Base-by-base conservation (phyloP, 2,329 filamentous ascomycete genomes). In the Pochonia chlamydosporia region DNA sequence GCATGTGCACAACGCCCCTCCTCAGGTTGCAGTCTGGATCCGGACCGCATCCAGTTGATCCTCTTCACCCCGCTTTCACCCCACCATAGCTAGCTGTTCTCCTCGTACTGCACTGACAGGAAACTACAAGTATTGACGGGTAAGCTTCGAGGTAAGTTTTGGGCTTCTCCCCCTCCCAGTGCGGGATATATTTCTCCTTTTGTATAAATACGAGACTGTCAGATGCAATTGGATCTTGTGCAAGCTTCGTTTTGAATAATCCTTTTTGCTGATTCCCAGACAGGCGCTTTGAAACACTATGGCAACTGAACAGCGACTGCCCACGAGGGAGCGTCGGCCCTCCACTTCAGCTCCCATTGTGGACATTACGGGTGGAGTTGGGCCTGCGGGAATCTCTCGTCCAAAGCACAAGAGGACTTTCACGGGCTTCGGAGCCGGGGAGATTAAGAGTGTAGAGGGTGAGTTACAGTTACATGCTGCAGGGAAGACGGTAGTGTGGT, bases 351-450 rank as follows among this genome's bases (percentile, higher is more conserved):
- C 88, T 57, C 91, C 91, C 40, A 84, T 96, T 57, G 81, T 87
- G 54, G 89, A 96, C 63, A 84, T 97, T 52, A 78, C 88, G 66
- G 91, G 90, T 54, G 85, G 88, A 16, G 82, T 96, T 48, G 86
- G 86, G n/a, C 89, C 90, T 35, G 85, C 84, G 36, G 92, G 95
- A 64, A 84, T 87, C 70, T 82, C 79, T 23, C 80, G 93, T 51
- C 93, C 93, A 40, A 99, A 97, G 73, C 93, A 99, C 74, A 96
- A 89, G 76, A 82, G 93, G 57, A 97, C 92, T n/a, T 87, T 88
- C 56, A 99, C 93, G 9, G 93, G 93, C 8, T 93, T 97, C 63
- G 91, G 90, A 28, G 79, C 90, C 24, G 75, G 81, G 30, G 93
- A 99, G 64, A 96, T 96, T 74, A 96, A 96, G 75, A 85, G 72